A percentile compares a stretch with the other conserved stretches of the same genome.
These are phyloP conservation scores for Sugiyamaella paludigena DNA, from an alignment of 1,139 yeast genomes.

Conservation along the genomic window DNA sequence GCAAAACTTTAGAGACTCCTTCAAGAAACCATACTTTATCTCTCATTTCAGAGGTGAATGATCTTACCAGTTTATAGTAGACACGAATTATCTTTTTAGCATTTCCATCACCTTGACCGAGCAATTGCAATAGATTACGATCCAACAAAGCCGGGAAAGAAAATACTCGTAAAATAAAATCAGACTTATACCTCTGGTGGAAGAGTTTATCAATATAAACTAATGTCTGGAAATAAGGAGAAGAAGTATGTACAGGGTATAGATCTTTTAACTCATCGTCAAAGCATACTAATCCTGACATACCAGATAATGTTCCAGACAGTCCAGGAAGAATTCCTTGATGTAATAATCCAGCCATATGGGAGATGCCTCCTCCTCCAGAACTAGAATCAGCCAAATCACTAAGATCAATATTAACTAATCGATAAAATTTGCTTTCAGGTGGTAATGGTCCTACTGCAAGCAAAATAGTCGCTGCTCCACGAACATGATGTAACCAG, in stretches of 20 bases:
- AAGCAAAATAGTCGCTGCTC: conserved; percentile 90
- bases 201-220: conserved; percentile 84
- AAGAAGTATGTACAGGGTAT: conserved; percentile 77
- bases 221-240: conserved; percentile 82
- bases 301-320: conserved; percentile 18
- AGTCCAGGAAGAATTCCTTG: conserved; percentile 11
- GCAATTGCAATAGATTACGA: conserved; percentile 66
- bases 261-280: conserved; percentile 81
- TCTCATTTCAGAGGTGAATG: conserved; percentile 81
- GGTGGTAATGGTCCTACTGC: conserved; percentile 94
- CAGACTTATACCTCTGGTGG: conserved; percentile 73
- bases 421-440: conserved; percentile 41
- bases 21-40: conserved; percentile 92
- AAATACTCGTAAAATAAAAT: conserved; percentile 81
- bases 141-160: conserved; percentile 92
- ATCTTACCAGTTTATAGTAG: conserved; percentile 75
- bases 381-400: conserved; percentile 46
- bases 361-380: conserved; percentile 11
- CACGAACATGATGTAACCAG: conserved; percentile 96
- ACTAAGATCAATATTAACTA: conserved; percentile 64
- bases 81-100: conserved; percentile 90
- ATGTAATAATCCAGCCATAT: conserved; percentile 1
- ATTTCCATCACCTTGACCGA: conserved; percentile 79
- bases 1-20: conserved; percentile 79
- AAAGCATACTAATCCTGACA: conserved; percentile 65